Evolutionary conservation across 805 yeast genomes (phyloP).

Genomic region (Teunomyces aglyptinius): DNA sequence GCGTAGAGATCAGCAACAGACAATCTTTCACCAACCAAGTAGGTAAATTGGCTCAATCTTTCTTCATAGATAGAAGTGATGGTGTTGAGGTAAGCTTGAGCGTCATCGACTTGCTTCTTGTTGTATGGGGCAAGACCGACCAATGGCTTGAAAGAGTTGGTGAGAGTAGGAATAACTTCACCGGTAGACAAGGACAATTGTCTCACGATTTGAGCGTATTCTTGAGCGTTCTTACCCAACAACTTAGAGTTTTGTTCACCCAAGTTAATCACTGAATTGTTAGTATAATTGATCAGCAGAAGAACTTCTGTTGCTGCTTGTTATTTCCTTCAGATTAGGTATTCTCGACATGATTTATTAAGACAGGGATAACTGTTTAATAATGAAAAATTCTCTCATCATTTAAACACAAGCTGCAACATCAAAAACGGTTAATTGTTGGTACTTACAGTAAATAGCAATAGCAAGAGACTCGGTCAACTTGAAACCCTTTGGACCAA

Average conservation of each 20-base stretch:
- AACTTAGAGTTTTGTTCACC: constrained; percentile 47
- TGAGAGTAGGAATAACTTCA: constrained; percentile 51
- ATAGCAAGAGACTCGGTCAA: constrained; percentile 69
- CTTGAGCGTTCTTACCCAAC: constrained; percentile 63
- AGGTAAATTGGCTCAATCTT: constrained; percentile 42
- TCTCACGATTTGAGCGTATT: constrained; percentile 64
- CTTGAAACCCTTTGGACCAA: constrained; percentile 71
- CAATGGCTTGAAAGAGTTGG: constrained; percentile 56
- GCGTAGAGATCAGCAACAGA: constrained; percentile 45
- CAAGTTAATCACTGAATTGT: constrained; percentile 45
- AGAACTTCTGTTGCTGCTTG: neutral
- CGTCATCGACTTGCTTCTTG: constrained; percentile 63
- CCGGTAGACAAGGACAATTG: constrained; percentile 78
- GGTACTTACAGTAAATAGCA: constrained; percentile 52
- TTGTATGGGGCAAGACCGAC: constrained; percentile 70
- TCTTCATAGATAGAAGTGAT: constrained; percentile 23
- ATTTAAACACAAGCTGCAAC: constrained; percentile 22
- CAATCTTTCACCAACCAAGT: constrained; percentile 48
- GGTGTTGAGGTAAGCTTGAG: constrained; percentile 27
- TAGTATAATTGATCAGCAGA: constrained; percentile 4
- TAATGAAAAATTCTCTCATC: constrained; percentile 55
- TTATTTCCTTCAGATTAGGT: constrained; percentile 45
- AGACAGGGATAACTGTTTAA: constrained; percentile 86
- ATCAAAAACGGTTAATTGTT: constrained; percentile 6
- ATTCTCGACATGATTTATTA: constrained; percentile 72